Conservation (phyloP, 371 early-diverging fungal species). For the Rhizoclosmatium hyalinum region DNA sequence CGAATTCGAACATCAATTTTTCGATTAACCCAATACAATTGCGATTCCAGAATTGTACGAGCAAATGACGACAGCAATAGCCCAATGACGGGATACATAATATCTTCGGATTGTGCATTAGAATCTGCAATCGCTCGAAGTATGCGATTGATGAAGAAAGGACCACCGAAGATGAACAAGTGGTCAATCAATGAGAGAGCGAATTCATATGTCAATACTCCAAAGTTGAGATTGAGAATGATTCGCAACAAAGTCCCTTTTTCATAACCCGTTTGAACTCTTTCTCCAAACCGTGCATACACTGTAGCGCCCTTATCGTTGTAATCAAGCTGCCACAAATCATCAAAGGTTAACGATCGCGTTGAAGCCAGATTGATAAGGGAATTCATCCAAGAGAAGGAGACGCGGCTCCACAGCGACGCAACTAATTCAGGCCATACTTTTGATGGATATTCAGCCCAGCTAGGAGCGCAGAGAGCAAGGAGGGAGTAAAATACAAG, state of each 20-base stretch:
- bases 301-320: slow-evolving; percentile 31
- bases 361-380: slow-evolving; percentile 68
- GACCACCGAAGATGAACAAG: slow-evolving; percentile 44
- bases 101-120: slow-evolving; percentile 29
- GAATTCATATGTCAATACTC: slow-evolving; percentile 28
- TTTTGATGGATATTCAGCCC: background rate
- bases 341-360: slow-evolving; percentile 61
- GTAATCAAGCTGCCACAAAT: slow-evolving; percentile 43
- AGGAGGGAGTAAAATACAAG: too few species aligned
- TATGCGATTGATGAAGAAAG: slow-evolving; percentile 46
- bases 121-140: slow-evolving; percentile 38
- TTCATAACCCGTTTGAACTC: background rate
- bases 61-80: slow-evolving; percentile 38
- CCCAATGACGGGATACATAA: slow-evolving; percentile 45
- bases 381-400: slow-evolving; percentile 81
- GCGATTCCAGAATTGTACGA: slow-evolving; percentile 44
- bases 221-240: slow-evolving; percentile 29
- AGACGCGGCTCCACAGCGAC: slow-evolving; percentile 67
- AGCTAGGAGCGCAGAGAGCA: background rate
- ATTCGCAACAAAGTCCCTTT: slow-evolving; percentile 22
- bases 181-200: slow-evolving; percentile 38
- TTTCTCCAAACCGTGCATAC: slow-evolving; percentile 8
- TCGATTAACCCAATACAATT: slow-evolving; percentile 52
- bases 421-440: slow-evolving; percentile 47
- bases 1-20: slow-evolving; percentile 45